Conservation (phyloP, 2,329 filamentous ascomycete genomes). For the Aureobasidium namibiae region DNA sequence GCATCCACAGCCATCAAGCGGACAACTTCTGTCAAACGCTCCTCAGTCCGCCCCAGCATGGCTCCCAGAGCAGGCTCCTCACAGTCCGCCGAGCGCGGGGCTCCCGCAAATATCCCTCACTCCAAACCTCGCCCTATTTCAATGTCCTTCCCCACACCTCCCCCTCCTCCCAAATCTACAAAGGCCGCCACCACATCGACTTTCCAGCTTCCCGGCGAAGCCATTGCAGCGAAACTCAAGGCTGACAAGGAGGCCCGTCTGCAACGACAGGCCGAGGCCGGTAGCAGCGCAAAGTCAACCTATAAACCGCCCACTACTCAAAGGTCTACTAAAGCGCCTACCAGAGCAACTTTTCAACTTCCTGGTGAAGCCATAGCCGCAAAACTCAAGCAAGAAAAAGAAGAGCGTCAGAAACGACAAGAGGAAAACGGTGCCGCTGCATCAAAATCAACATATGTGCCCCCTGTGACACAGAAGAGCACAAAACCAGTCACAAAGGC, state of each 20-base stretch:
- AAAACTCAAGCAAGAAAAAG: slow-evolving; percentile 42
- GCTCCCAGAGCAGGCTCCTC: slow-evolving; percentile 11
- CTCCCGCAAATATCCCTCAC: slow-evolving; percentile 24
- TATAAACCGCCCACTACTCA: not conserved
- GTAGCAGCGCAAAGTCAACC: not conserved
- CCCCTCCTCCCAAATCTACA: slow-evolving; percentile 40
- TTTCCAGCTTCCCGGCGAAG: slow-evolving; percentile 47
- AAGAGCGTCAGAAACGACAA: slow-evolving; percentile 39
- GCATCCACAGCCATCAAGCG: not conserved
- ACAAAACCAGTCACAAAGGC: slow-evolving; percentile 42
- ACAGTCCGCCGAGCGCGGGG: slow-evolving; percentile 18
- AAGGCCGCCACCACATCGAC: slow-evolving; percentile 43
- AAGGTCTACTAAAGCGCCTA: slow-evolving; percentile 16
- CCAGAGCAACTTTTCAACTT: slow-evolving; percentile 36
- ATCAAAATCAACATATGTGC: slow-evolving; percentile 19
- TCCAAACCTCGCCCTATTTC: slow-evolving; percentile 40
- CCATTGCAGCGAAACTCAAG: slow-evolving; percentile 45
- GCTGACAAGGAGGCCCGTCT: slow-evolving; percentile 41
- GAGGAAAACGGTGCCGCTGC: slow-evolving; percentile 5
- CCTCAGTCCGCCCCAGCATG: slow-evolving; percentile 2
- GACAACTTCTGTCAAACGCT: not conserved
- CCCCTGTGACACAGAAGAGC: slow-evolving; percentile 40
- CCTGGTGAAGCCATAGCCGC: slow-evolving; percentile 47
- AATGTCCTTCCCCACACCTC: slow-evolving; percentile 39
- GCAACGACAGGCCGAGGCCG: slow-evolving; percentile 32